Conservation (phyloP, 2,329 filamentous ascomycete genomes). For the Podosphaera xanthii region DNA sequence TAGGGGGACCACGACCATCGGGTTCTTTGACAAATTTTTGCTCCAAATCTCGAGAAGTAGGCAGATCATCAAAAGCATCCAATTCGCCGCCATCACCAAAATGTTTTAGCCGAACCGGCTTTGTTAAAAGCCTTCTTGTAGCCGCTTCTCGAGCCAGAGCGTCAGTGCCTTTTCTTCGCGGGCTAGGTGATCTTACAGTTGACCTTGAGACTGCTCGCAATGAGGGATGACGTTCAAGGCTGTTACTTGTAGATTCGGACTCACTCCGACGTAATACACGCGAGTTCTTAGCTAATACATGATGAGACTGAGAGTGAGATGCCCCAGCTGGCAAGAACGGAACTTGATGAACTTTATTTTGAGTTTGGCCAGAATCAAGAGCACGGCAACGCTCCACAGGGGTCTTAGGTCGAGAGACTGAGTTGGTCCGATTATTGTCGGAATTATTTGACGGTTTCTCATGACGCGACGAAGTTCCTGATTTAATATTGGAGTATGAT, state of each 20-base stretch:
- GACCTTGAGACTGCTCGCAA: conserved; percentile 36
- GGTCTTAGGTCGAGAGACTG: conserved; percentile 41
- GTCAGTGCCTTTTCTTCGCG: conserved; percentile 23
- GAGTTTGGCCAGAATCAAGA: conserved; percentile 26
- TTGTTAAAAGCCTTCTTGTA: conserved; percentile 48
- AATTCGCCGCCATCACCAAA: conserved; percentile 88
- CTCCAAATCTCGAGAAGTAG: conserved; percentile 64
- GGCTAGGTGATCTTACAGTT: conserved; percentile 33
- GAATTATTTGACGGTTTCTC: conserved; percentile 38
- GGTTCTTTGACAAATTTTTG: conserved; percentile 67
- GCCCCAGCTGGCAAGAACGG: conserved; percentile 65
- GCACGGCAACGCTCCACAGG: conserved; percentile 34
- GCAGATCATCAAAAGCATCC: conserved; percentile 82
- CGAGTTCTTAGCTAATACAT: conserved; percentile 47
- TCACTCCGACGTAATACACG: conserved; percentile 60
- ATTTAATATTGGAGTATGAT: conserved; percentile 25
- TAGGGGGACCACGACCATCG: conserved; percentile 41
- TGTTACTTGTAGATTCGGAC: conserved; percentile 45
- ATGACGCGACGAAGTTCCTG: conserved; percentile 23
- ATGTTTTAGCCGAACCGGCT: conserved; percentile 43
- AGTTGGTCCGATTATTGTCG: conserved; percentile 26
- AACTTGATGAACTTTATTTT: conserved; percentile 34
- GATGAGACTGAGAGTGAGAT: conserved; percentile 53
- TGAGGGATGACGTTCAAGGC: conserved; percentile 30
- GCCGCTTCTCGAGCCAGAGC: conserved; percentile 22